phyloP scores from a whole-genome alignment of 1,284 basidiomycete genomes.

The Inonotus hispidus region DNA sequence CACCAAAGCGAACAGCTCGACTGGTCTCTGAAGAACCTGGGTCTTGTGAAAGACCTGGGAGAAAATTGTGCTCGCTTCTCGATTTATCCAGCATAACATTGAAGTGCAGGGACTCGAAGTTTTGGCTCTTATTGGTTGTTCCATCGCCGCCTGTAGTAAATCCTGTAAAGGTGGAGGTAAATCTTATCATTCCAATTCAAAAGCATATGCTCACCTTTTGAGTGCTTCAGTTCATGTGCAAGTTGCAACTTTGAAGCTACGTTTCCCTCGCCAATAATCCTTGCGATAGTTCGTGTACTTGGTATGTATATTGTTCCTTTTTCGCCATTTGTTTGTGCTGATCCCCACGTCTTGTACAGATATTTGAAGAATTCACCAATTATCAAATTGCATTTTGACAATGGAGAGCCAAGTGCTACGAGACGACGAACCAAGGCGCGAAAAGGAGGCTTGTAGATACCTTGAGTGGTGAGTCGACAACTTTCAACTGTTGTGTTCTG shows the following conservation, averaged over 20 bases:
- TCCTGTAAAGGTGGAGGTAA: background rate
- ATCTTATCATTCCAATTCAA: background rate
- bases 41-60: background rate
- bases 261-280: background rate
- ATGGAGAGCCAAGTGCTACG: too few species aligned
- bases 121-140: slow-evolving; percentile 13
- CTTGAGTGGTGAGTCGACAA: too few species aligned
- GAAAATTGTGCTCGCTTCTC: background rate
- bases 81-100: background rate
- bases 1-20: slow-evolving; percentile 1
- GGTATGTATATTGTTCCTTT: background rate
- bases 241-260: background rate
- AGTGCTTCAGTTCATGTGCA: background rate
- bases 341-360: background rate
- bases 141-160: slow-evolving; percentile 16
- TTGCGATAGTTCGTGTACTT: background rate
- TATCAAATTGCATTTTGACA: too few species aligned
- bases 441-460: too few species aligned
- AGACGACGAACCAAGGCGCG: too few species aligned
- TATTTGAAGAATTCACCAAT: too few species aligned
- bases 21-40: background rate
- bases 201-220: background rate
- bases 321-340: background rate
- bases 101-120: slow-evolving; percentile 5
- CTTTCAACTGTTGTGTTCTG: too few species aligned